Evolutionary conservation across 768 basidiomycete genomes (phyloP).

Genomic region (Mycena olivaceomarginata): DNA sequence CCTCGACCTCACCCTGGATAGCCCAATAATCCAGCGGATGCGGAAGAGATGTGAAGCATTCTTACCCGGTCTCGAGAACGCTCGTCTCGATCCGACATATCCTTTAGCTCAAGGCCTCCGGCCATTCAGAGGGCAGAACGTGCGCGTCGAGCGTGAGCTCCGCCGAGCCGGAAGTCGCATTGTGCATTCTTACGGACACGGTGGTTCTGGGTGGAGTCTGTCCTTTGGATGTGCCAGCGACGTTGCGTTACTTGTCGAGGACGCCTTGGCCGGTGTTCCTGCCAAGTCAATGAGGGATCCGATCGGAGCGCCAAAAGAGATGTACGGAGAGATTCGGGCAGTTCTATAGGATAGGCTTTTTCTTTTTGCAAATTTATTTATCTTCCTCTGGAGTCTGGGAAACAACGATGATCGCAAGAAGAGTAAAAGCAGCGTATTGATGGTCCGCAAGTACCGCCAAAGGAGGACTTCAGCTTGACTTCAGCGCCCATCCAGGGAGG

Average conservation of each 20-base stretch:
- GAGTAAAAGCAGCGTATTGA: no score
- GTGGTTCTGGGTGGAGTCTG: slow-evolving; percentile 51
- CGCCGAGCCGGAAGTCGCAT: slow-evolving; percentile 46
- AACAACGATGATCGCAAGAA: no score
- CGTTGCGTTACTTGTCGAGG: slow-evolving; percentile 41
- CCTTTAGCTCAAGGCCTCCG: slow-evolving; percentile 55
- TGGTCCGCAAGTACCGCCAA: no score
- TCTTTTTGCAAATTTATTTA: neutral
- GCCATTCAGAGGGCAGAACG: slow-evolving; percentile 51
- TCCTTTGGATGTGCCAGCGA: slow-evolving; percentile 51
- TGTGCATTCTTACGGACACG: slow-evolving; percentile 52
- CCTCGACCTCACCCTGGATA: slow-evolving; percentile 51
- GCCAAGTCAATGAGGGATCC: neutral
- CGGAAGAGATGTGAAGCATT: slow-evolving; percentile 53
- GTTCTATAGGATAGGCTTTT: neutral
- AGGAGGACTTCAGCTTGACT: no score
- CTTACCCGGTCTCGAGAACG: slow-evolving; percentile 50
- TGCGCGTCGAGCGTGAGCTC: slow-evolving; percentile 53
- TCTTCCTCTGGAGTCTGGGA: neutral
- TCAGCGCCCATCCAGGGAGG: no score
- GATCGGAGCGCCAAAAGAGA: neutral
- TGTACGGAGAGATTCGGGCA: neutral
- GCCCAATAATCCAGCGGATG: slow-evolving; percentile 55
- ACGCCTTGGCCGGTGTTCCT: neutral
- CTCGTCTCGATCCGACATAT: slow-evolving; percentile 48